Conservation (phyloP, 331 rosid species). For the Erythrophleum ivorense region DNA sequence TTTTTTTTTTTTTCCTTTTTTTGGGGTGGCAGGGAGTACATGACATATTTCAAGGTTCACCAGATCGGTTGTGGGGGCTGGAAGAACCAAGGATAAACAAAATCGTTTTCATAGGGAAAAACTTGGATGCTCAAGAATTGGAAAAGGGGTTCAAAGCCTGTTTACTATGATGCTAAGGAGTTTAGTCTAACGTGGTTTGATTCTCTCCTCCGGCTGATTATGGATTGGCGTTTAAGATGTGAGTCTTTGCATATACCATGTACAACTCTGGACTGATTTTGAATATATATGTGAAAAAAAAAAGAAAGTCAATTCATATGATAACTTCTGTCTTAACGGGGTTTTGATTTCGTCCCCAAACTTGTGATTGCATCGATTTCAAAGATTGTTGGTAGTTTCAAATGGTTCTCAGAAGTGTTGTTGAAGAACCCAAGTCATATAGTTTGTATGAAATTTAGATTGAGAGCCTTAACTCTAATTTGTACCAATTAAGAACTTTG, state of each 20-base stretch:
- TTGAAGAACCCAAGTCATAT: no score
- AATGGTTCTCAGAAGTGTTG: background rate
- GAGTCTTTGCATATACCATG: conserved; percentile 24
- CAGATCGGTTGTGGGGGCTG: conserved; percentile 87
- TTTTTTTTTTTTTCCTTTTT: conserved; percentile 7
- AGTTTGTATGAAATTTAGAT: no score
- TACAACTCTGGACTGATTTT: conserved; percentile 15
- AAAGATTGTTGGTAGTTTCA: background rate
- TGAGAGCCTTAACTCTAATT: background rate
- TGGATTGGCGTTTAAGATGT: conserved; percentile 3
- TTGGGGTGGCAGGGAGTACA: conserved; percentile 79
- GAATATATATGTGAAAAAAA: background rate
- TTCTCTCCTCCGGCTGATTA: conserved; percentile 26
- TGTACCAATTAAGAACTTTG: background rate
- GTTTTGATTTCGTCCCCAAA: background rate
- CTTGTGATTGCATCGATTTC: background rate
- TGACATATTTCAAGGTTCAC: conserved; percentile 97
- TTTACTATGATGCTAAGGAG: conserved; percentile 52
- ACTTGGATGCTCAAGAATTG: conserved; percentile 77
- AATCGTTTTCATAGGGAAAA: conserved; percentile 91
- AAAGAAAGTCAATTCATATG: conserved; percentile 13
- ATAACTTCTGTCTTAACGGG: background rate
- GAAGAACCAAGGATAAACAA: conserved; percentile 83
- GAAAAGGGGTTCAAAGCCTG: conserved; percentile 85
- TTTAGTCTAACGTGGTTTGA: background rate